phyloP scores from a whole-genome alignment of 768 basidiomycete genomes.

The Phanerochaete sordida region DNA sequence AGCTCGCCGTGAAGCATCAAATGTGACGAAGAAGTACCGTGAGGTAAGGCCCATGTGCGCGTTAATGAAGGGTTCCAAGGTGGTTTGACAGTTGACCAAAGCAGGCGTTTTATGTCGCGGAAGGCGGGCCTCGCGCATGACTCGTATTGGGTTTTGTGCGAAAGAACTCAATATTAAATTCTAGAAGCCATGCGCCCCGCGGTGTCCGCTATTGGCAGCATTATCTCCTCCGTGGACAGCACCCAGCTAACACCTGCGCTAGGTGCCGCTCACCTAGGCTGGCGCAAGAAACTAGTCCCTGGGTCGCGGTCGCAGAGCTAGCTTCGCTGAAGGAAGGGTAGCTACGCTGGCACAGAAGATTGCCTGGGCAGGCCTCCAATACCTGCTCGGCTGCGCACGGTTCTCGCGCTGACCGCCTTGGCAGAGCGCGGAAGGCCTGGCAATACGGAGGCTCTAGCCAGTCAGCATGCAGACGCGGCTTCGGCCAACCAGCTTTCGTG shows the following conservation, averaged over 20 bases:
- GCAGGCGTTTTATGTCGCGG: background rate
- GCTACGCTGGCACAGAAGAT: background rate
- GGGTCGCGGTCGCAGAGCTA: no score
- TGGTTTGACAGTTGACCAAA: background rate
- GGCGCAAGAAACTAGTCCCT: no score
- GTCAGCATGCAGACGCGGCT: background rate
- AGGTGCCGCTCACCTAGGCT: no score
- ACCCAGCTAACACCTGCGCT: no score
- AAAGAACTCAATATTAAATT: background rate
- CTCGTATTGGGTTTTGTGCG: background rate
- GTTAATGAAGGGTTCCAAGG: background rate
- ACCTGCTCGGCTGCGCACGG: background rate
- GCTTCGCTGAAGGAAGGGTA: background rate
- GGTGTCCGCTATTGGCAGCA: background rate
- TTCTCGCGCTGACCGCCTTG: no score
- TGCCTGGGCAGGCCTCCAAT: no score
- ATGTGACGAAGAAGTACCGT: background rate
- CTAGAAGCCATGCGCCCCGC: background rate
- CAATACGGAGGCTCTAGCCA: background rate
- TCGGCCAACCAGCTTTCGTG: background rate
- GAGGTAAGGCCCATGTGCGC: background rate
- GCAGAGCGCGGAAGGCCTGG: background rate
- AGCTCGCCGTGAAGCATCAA: background rate
- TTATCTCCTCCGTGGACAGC: background rate
- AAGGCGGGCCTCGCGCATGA: background rate